A percentile compares a stretch with the other conserved stretches of the same genome.
Evolutionary conservation across 768 basidiomycete species (phyloP).

Genomic region (Rhodocollybia butyracea): DNA sequence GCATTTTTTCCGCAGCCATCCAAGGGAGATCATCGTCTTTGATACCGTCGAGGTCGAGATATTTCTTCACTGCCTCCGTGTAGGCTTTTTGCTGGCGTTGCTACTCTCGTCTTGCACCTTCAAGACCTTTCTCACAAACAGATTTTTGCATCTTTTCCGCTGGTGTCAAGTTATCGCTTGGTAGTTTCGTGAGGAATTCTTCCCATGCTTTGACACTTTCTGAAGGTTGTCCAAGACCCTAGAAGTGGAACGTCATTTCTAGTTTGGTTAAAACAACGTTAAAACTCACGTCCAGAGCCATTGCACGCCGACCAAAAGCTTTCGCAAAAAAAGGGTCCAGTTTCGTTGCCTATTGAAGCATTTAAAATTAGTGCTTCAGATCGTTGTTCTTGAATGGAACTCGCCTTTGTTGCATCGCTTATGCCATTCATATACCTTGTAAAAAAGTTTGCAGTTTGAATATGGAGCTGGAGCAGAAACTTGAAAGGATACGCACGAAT

Average conservation of each 20-base stretch:
- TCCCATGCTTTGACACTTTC: not conserved
- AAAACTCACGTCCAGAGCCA: not conserved
- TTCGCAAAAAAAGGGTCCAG: not conserved
- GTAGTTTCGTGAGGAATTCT: not conserved
- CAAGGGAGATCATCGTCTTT: not conserved
- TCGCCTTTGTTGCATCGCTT: not conserved
- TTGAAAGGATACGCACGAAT: not conserved
- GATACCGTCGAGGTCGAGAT: not conserved
- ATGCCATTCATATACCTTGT: not conserved
- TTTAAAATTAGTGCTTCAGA: not conserved
- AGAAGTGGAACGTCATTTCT: not conserved
- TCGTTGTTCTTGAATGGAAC: not conserved
- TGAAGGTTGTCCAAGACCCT: not conserved
- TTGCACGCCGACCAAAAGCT: not conserved
- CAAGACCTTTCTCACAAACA: not conserved
- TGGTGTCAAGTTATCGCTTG: not conserved
- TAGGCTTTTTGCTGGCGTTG: not conserved
- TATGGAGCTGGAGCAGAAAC: not conserved
- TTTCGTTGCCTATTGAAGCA: not conserved
- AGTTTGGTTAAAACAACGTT: too few species aligned
- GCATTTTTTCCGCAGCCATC: not conserved
- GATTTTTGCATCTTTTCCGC: not conserved
- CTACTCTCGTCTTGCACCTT: not conserved
- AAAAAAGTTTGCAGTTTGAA: not conserved
- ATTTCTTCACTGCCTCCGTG: not conserved